These are phyloP conservation scores for Mollisia scopiformis DNA, from an alignment of 2,329 filamentous ascomycete genomes.

Conservation along the genomic window DNA sequence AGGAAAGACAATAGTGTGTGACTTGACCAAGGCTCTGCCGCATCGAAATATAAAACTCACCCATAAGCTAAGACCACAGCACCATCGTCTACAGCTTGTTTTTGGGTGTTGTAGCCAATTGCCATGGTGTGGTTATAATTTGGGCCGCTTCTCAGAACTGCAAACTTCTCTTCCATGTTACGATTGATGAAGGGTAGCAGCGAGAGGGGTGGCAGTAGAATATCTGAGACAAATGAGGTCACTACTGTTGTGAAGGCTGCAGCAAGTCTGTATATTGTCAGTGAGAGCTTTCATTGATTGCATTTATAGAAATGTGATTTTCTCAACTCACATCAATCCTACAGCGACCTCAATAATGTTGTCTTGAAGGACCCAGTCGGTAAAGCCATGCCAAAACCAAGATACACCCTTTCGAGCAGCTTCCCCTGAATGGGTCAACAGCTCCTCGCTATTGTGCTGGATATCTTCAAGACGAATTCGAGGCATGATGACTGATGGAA, in stretches of 20 bases:
- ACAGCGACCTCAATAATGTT: constrained; percentile 78
- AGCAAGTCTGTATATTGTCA: constrained; percentile 55
- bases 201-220: constrained; percentile 70
- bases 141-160: constrained; percentile 62
- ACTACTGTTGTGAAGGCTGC: constrained; percentile 72
- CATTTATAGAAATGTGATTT: background rate
- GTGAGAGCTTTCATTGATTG: background rate
- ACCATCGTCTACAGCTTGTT: constrained; percentile 70
- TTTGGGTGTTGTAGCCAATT: constrained; percentile 69
- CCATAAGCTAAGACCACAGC: constrained; percentile 75
- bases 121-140: constrained; percentile 45
- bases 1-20: no score
- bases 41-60: constrained; percentile 41
- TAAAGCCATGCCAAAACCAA: constrained; percentile 59
- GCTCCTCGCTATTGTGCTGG: constrained; percentile 23
- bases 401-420: constrained; percentile 36
- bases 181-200: constrained; percentile 69
- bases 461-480: constrained; percentile 21
- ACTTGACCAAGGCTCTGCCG: no score
- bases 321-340: constrained; percentile 64
- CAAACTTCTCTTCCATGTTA: constrained; percentile 77
- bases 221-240: constrained; percentile 71
- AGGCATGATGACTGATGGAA: constrained; percentile 19
- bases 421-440: constrained; percentile 29
- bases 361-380: constrained; percentile 74